Conservation (phyloP, 352 stramenopile species). For the Pythium periplocum region DNA sequence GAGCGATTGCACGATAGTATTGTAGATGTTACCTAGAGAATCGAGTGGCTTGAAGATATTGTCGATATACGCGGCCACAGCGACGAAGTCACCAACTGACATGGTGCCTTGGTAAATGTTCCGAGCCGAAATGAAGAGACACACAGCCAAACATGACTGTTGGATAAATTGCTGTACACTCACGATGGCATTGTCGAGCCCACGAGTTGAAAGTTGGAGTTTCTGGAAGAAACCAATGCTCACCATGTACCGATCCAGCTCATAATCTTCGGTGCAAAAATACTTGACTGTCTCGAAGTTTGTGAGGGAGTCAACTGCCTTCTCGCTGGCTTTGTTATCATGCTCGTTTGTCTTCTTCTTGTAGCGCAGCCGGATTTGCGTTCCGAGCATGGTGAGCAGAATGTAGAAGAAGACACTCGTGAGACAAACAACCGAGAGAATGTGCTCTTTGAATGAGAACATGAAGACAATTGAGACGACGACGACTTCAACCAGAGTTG, state of each 20-base stretch:
- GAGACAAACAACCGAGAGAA: slow-evolving; percentile 83
- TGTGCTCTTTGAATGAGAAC: slow-evolving; percentile 90
- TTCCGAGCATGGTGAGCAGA: slow-evolving; percentile 84
- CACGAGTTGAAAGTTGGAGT: slow-evolving; percentile 86
- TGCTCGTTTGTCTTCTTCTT: slow-evolving; percentile 91
- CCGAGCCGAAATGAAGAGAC: slow-evolving; percentile 57
- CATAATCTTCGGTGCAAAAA: slow-evolving; percentile 93
- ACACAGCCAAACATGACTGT: slow-evolving; percentile 68
- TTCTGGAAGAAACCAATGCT: slow-evolving; percentile 88
- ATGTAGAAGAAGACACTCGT: slow-evolving; percentile 92
- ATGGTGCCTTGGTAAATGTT: slow-evolving; percentile 45
- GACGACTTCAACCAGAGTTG: slow-evolving; percentile 93
- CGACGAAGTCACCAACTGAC: slow-evolving; percentile 94
- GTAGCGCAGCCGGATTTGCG: slow-evolving; percentile 72
- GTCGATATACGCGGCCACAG: slow-evolving; percentile 91
- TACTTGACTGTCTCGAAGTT: slow-evolving; percentile 98
- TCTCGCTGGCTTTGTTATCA: slow-evolving; percentile 96
- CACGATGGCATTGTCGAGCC: slow-evolving; percentile 91
- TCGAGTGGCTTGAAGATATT: slow-evolving; percentile 97
- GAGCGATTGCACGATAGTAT: slow-evolving; percentile 94
- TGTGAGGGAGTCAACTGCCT: slow-evolving; percentile 93
- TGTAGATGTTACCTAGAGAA: slow-evolving; percentile 95
- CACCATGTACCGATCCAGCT: slow-evolving; percentile 70
- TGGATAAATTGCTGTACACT: slow-evolving; percentile 93
- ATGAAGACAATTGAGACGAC: slow-evolving; percentile 88